These are phyloP conservation scores for Penicillium bovifimosum DNA, from an alignment of 495 filamentous ascomycete species.

Conservation along the genomic window DNA sequence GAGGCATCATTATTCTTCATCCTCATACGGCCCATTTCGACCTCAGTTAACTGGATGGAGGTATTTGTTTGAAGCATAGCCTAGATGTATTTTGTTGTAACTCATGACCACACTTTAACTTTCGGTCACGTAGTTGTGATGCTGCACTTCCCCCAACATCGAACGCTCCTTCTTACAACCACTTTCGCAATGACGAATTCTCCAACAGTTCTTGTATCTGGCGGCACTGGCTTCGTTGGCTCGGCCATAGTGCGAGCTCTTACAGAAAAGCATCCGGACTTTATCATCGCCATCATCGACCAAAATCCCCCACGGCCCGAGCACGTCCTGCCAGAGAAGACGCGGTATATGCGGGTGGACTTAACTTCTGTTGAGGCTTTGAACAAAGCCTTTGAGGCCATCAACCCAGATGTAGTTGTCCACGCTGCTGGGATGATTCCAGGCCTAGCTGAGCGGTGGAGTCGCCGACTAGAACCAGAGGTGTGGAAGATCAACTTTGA, in stretches of 20 bases:
- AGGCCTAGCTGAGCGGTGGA: slow-evolving; percentile 35
- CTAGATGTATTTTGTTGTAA: no score
- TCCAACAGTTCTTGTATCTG: slow-evolving; percentile 46
- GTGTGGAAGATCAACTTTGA: slow-evolving; percentile 51
- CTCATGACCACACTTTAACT: no score
- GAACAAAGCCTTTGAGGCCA: slow-evolving; percentile 22
- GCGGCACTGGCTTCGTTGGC: slow-evolving; percentile 50
- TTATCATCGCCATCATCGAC: slow-evolving; percentile 42
- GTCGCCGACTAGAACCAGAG: slow-evolving; percentile 29
- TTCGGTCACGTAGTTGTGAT: not conserved
- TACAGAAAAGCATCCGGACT: slow-evolving; percentile 37
- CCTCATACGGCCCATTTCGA: no score
- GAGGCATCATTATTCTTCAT: no score
- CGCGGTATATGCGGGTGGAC: slow-evolving; percentile 35
- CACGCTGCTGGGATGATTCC: slow-evolving; percentile 45
- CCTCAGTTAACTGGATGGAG: not conserved
- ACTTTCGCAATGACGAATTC: slow-evolving; percentile 10
- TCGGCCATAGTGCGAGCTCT: slow-evolving; percentile 39
- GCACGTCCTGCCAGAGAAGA: slow-evolving; percentile 25
- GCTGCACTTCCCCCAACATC: not conserved
- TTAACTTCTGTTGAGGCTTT: slow-evolving; percentile 30
- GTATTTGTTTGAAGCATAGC: no score
- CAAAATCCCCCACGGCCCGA: slow-evolving; percentile 28
- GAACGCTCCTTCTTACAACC: not conserved
- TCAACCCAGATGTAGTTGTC: slow-evolving; percentile 41